Evolutionary conservation across 495 filamentous ascomycete genomes (phyloP).

Genomic region (Daldinia grandis): DNA sequence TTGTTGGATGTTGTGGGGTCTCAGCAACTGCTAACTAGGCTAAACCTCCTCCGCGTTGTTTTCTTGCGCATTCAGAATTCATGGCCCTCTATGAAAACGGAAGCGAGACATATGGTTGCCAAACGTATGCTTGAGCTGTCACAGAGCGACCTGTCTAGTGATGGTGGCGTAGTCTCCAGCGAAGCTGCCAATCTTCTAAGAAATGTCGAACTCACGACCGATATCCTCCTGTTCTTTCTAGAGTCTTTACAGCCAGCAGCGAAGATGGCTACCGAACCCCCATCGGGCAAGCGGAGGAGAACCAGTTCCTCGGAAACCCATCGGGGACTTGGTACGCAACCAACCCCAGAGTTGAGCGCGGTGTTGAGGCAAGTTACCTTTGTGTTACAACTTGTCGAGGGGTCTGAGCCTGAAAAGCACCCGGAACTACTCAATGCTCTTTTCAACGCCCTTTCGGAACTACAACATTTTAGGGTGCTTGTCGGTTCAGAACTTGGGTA

Average conservation of each 20-base stretch:
- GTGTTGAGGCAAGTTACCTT: constrained; percentile 79
- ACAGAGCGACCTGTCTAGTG: constrained; percentile 42
- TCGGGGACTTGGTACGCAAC: constrained; percentile 47
- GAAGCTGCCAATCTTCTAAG: constrained; percentile 74
- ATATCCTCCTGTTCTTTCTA: constrained; percentile 73
- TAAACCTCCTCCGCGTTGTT: constrained; percentile 64
- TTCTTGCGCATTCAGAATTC: constrained; percentile 71
- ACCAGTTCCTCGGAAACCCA: constrained; percentile 71
- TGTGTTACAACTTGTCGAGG: constrained; percentile 86
- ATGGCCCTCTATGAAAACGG: constrained; percentile 75
- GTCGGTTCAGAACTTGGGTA: constrained; percentile 82
- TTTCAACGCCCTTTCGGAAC: constrained; percentile 82
- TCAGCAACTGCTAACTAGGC: constrained; percentile 52
- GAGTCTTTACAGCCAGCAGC: constrained; percentile 72
- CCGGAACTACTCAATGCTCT: constrained; percentile 76
- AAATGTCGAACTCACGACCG: constrained; percentile 71
- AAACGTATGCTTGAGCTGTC: constrained; percentile 63
- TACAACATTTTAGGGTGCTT: constrained; percentile 79
- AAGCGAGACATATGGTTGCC: constrained; percentile 66
- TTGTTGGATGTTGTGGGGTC: constrained; percentile 64
- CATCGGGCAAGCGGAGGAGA: constrained; percentile 77
- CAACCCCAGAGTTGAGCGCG: constrained; percentile 62
- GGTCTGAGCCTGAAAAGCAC: constrained; percentile 73
- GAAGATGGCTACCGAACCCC: constrained; percentile 66
- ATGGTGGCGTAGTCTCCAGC: constrained; percentile 48